Percentiles rank a stretch among this genome's conserved stretches.
phyloP scores from a whole-genome alignment of 768 basidiomycete genomes.

The Amanita phalloides region DNA sequence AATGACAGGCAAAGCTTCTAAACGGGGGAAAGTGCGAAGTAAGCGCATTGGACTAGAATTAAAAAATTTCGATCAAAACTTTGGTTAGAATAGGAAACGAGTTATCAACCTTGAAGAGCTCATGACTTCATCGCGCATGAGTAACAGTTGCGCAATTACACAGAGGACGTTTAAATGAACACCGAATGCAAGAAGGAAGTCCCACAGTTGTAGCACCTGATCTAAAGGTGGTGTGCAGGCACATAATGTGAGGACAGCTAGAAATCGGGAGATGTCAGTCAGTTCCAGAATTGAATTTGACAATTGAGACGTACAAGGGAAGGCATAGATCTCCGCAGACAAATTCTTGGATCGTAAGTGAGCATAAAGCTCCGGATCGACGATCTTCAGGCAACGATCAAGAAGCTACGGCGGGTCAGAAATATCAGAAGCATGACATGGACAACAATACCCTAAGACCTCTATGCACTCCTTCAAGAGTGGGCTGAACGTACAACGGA shows the following conservation, averaged over 20 bases:
- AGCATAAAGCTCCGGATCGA: slow-evolving; percentile 78
- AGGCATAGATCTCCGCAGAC: slow-evolving; percentile 94
- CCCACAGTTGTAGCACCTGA: slow-evolving; percentile 93
- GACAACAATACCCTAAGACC: slow-evolving; percentile 68
- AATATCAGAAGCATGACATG: not conserved
- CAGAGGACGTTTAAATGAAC: slow-evolving; percentile 95
- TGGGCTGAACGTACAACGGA: slow-evolving; percentile 95
- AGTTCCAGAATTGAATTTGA: not conserved
- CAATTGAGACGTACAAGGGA: slow-evolving; percentile 62
- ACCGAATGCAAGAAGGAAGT: slow-evolving; percentile 93
- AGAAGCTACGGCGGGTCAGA: slow-evolving; percentile 48
- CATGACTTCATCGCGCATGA: slow-evolving; percentile 90
- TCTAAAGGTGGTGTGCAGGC: slow-evolving; percentile 95
- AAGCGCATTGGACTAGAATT: slow-evolving; percentile 80
- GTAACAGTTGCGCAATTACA: slow-evolving; percentile 88
- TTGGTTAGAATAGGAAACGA: not conserved
- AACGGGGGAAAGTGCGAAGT: slow-evolving; percentile 85
- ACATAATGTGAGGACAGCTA: slow-evolving; percentile 89
- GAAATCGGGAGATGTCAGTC: not conserved
- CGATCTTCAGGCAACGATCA: slow-evolving; percentile 83
- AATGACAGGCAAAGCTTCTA: slow-evolving; percentile 80
- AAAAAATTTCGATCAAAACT: not conserved
- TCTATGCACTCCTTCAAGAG: slow-evolving; percentile 89
- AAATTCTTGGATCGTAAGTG: slow-evolving; percentile 85
- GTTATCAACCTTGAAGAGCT: slow-evolving; percentile 61